Conservation (phyloP, 176 grass and related monocot species). For the Oryza australiensis region DNA sequence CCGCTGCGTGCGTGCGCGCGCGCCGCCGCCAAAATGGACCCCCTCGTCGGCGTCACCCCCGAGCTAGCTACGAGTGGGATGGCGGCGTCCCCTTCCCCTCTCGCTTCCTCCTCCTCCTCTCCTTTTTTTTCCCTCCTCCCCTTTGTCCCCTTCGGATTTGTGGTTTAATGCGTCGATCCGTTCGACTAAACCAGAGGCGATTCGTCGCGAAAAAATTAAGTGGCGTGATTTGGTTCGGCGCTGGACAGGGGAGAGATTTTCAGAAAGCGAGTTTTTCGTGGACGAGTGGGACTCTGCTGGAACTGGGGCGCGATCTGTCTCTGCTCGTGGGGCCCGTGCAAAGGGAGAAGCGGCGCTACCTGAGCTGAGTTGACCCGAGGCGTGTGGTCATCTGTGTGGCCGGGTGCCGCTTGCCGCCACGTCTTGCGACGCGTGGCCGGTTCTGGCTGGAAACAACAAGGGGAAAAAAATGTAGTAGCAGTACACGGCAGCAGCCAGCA, state of each 20-base stretch:
- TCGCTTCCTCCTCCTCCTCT: not conserved
- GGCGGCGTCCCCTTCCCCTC: not conserved
- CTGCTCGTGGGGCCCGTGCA: constrained; percentile 26
- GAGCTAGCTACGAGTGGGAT: constrained; percentile 22
- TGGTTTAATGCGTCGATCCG: constrained; percentile 31
- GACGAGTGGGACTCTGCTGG: constrained; percentile 19
- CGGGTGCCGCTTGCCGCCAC: not conserved
- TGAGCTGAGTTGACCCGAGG: constrained; percentile 41
- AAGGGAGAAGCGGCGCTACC: not conserved
- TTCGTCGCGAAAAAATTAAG: constrained; percentile 28
- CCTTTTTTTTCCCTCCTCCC: not conserved
- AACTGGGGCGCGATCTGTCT: constrained; percentile 4
- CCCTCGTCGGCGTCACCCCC: no score
- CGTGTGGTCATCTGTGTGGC: not conserved
- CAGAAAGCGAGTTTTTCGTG: constrained; percentile 36
- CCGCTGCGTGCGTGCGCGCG: not conserved
- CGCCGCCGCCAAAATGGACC: constrained; percentile 46
- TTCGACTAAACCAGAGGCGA: constrained; percentile 20
- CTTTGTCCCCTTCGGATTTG: not conserved
- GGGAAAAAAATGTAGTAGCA: not conserved
- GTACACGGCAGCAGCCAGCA: not conserved
- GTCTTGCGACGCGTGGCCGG: constrained; percentile 19
- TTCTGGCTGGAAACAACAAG: not conserved
- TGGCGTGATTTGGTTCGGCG: constrained; percentile 26
- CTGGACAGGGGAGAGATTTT: constrained; percentile 29